phyloP scores from a whole-genome alignment of 2,329 filamentous ascomycete genomes.

The Pyricularia pennisetigena region DNA sequence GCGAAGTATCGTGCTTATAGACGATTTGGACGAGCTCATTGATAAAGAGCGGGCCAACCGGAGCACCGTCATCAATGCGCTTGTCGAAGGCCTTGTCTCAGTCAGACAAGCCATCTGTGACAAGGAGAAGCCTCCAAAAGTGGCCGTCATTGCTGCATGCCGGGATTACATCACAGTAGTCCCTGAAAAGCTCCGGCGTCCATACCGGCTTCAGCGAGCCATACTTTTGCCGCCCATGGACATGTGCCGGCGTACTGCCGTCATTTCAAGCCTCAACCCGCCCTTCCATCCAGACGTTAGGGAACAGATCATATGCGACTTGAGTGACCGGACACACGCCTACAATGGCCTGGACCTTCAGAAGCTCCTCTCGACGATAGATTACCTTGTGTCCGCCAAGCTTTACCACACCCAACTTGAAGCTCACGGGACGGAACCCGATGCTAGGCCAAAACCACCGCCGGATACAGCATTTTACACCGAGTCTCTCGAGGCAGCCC shows the following conservation, averaged over 20 bases:
- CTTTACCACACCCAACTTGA: conserved; percentile 18
- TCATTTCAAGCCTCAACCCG: conserved; percentile 52
- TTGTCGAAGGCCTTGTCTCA: conserved; percentile 45
- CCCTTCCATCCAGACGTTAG: not conserved
- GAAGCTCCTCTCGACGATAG: conserved; percentile 37
- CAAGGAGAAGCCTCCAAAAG: conserved; percentile 32
- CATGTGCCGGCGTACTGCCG: conserved; percentile 58
- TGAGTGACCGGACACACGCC: conserved; percentile 74
- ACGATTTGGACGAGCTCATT: conserved; percentile 64
- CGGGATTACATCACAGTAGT: conserved; percentile 62
- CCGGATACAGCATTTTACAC: not conserved
- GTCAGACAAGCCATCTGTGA: conserved; percentile 17
- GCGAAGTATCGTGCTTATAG: conserved; percentile 71
- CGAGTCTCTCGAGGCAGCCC: conserved; percentile 53
- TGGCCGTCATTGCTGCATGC: conserved; percentile 69
- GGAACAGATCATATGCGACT: conserved; percentile 9
- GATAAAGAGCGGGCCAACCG: conserved; percentile 46
- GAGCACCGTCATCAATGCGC: conserved; percentile 35
- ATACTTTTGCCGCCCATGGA: conserved; percentile 74
- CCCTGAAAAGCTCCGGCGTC: conserved; percentile 55
- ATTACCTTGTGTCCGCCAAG: conserved; percentile 16
- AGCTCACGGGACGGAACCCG: not conserved
- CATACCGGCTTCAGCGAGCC: conserved; percentile 54
- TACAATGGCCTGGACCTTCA: conserved; percentile 72
- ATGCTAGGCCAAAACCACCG: conserved; percentile 4